phyloP scores from a whole-genome alignment of 163 green algal species.

The Prototheca stagnorum region DNA sequence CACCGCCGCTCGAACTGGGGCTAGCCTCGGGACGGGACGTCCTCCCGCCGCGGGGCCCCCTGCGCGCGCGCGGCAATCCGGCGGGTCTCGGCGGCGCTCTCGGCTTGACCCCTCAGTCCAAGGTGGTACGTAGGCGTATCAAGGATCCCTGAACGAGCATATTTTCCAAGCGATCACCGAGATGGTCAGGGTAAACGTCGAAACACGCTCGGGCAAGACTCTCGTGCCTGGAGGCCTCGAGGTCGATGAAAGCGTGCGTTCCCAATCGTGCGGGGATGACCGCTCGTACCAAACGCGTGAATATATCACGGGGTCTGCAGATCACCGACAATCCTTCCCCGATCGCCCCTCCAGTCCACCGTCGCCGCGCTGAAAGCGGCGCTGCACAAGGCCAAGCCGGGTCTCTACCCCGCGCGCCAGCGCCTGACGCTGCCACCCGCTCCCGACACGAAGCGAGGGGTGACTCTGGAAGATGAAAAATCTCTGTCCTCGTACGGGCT shows the following conservation, averaged over 20 bases:
- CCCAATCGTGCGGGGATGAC: no score
- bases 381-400: slow-evolving; percentile 37
- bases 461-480: slow-evolving; percentile 39
- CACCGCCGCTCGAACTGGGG: no score
- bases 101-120: no score
- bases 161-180: no score
- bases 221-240: background rate
- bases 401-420: slow-evolving; percentile 54
- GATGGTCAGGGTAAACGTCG: background rate
- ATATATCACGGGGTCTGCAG: no score
- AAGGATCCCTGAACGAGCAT: no score
- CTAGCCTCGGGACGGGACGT: no score
- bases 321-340: background rate
- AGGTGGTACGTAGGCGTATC: no score
- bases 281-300: no score
- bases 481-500: slow-evolving; percentile 60
- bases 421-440: slow-evolving; percentile 45
- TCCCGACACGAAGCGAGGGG: slow-evolving; percentile 6
- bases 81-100: no score
- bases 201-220: background rate
- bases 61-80: no score
- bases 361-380: slow-evolving; percentile 61
- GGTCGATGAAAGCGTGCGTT: background rate
- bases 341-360: slow-evolving; percentile 29
- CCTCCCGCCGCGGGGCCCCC: no score